phyloP scores from a whole-genome alignment of 768 basidiomycete species.

The Trametopsis cervina region DNA sequence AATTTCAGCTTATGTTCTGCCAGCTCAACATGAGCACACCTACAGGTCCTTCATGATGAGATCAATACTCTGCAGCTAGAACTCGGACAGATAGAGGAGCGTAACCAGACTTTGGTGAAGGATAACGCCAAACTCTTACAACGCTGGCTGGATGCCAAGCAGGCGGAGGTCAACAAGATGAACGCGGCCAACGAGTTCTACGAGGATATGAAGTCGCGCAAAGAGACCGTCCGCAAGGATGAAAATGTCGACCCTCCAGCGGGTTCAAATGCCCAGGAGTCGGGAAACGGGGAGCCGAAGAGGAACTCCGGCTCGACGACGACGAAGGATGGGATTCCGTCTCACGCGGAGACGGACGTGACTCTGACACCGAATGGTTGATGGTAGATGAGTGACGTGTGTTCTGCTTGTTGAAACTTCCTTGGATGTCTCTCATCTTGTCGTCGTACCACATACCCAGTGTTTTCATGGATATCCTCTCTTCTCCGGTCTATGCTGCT shows the following conservation, averaged over 20 bases:
- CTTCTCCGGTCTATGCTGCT: constrained; percentile 1
- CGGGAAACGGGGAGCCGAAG: constrained; percentile 64
- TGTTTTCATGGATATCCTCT: constrained; percentile 19
- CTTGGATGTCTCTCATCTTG: constrained; percentile 1
- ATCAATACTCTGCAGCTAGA: constrained; percentile 89
- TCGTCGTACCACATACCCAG: constrained; percentile 19
- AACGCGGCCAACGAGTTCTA: constrained; percentile 90
- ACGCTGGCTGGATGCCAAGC: constrained; percentile 95
- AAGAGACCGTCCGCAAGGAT: constrained; percentile 39
- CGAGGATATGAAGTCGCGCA: constrained; percentile 75
- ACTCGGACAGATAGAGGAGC: constrained; percentile 81
- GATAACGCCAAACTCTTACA: constrained; percentile 95
- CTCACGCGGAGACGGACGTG: constrained; percentile 60
- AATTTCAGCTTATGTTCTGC: too few species aligned
- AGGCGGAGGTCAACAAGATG: constrained; percentile 88
- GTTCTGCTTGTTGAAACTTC: constrained; percentile 3
- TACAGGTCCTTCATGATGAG: constrained; percentile 92
- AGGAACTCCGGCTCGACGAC: constrained; percentile 37
- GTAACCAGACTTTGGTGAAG: constrained; percentile 77
- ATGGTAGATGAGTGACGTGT: constrained; percentile 44
- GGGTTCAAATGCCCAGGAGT: constrained; percentile 24
- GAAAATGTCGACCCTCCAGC: constrained; percentile 14
- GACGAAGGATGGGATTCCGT: constrained; percentile 70
- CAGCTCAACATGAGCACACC: too few species aligned
- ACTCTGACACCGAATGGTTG: constrained; percentile 91